Conservation (phyloP, 1,139 yeast species). For the Candida freyschussii region DNA sequence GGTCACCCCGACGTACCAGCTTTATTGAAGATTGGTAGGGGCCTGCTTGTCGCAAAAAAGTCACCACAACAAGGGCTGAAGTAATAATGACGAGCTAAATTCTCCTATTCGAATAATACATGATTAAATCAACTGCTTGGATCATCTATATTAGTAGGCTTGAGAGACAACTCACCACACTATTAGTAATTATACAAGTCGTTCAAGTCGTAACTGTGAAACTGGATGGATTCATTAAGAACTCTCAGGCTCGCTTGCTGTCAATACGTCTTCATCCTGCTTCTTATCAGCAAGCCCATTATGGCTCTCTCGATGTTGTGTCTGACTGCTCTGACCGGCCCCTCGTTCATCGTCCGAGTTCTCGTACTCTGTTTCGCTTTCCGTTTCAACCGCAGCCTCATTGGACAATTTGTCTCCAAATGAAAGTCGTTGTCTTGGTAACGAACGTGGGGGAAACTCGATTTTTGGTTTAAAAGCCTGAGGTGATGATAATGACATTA, state of each 20-base stretch:
- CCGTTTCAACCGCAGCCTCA: slow-evolving; percentile 14
- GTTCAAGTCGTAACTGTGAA: too few relatives aligned
- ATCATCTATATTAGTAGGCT: too few relatives aligned
- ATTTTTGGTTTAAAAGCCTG: slow-evolving; percentile 21
- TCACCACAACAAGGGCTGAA: too few relatives aligned
- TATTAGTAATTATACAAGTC: neutral
- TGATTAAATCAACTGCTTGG: too few relatives aligned
- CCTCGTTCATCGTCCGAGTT: slow-evolving; percentile 12
- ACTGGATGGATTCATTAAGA: too few relatives aligned
- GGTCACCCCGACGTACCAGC: too few relatives aligned
- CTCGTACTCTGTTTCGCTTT: slow-evolving; percentile 18
- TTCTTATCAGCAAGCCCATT: slow-evolving; percentile 1
- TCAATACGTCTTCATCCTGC: slow-evolving; percentile 9
- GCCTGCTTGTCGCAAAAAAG: too few relatives aligned
- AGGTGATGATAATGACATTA: slow-evolving; percentile 44
- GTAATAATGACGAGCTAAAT: too few relatives aligned
- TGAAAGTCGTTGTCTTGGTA: slow-evolving; percentile 20
- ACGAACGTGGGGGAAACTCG: slow-evolving; percentile 3
- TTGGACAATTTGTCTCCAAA: slow-evolving; percentile 18
- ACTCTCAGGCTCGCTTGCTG: slow-evolving; percentile 14
- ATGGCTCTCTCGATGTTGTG: neutral
- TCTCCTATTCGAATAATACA: too few relatives aligned
- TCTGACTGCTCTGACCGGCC: too few relatives aligned
- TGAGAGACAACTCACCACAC: neutral
- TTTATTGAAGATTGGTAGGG: too few relatives aligned